Percentiles rank a stretch among this genome's conserved stretches.
Evolutionary conservation across 371 early-diverging fungal species (phyloP).

Genomic region (Mucor sp.): DNA sequence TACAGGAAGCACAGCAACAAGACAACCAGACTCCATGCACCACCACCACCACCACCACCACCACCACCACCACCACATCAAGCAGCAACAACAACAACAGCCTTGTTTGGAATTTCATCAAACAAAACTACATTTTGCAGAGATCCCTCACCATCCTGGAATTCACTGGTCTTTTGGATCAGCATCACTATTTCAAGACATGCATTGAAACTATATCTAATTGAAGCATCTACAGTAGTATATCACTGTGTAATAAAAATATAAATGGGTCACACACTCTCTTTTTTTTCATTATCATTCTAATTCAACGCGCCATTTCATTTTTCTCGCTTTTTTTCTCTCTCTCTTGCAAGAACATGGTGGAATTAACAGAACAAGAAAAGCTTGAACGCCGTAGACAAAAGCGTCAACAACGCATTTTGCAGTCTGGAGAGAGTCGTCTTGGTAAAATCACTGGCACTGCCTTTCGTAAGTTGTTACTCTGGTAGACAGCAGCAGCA

Average conservation of each 20-base stretch:
- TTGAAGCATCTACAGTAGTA: not conserved
- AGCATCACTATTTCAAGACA: not conserved
- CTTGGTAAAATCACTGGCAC: constrained; percentile 64
- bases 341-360: constrained; percentile 21
- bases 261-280: not conserved
- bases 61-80: no score
- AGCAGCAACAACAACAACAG: no score
- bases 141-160: not conserved
- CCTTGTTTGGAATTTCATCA: constrained; percentile 5
- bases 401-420: constrained; percentile 62
- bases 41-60: not conserved
- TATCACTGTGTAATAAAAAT: not conserved
- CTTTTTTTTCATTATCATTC: not conserved
- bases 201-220: constrained; percentile 1
- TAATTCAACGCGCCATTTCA: not conserved
- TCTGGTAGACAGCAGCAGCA: not conserved
- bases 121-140: constrained; percentile 9
- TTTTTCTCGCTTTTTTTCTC: not conserved
- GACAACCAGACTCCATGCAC: not conserved
- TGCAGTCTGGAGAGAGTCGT: constrained; percentile 59
- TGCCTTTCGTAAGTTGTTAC: constrained; percentile 42
- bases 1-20: not conserved
- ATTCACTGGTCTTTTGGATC: constrained; percentile 8
- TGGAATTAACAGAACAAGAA: constrained; percentile 54
- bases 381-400: constrained; percentile 63